Evolutionary conservation across 306 rosid species (phyloP), one percentile per base, ranked within the genome.

Genomic region (Prunus mume): DNA sequence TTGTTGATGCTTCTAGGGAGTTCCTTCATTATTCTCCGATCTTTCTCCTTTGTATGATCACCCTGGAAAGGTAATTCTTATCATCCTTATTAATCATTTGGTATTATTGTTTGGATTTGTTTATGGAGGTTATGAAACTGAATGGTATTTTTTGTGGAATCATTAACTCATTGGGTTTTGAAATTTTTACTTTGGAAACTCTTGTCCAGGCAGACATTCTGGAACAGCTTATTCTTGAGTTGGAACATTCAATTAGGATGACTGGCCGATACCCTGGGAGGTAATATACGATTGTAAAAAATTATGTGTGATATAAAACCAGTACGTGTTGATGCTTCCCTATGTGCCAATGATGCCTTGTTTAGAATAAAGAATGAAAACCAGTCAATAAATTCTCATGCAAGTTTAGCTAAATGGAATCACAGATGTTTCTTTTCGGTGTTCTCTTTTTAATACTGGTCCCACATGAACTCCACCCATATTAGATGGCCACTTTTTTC

Each of bases 11-110:
- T 78, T 86, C 76, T 85, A 95, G 99, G 99, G 99, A 76, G 99
- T 95, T 77, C 99, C 99, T 58, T 95, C 99, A 27, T 81, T 95
- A 69, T 95, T 92, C 86, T 89, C 97, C 17, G 99, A 95, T 86
- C 97, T 92, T 63, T 95, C 99, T 72, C 90, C 99, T 50, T 78
- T 95, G 85, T 95, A 95, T 73, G 88, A 86, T 86, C 97, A 92
- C 78, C 93, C 92, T 70, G 93, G 96, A 80, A 95, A 95, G 97
- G 99, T 92, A 81, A 70, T 80, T 83, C 50, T 80, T 65, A 65
- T 75, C 76, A 47, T 70, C 68, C 76, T 46, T 73, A 49, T 72
- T 78, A 58, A 46, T 74, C 60, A 56, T 34, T 30, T 46, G 47
- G 15, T 49, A 63, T 41, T 72, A 49, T 27, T n/a, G 43, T 71